Evolutionary conservation across 257 asterid genomes (phyloP).

Genomic region (Solanum paucissectum): DNA sequence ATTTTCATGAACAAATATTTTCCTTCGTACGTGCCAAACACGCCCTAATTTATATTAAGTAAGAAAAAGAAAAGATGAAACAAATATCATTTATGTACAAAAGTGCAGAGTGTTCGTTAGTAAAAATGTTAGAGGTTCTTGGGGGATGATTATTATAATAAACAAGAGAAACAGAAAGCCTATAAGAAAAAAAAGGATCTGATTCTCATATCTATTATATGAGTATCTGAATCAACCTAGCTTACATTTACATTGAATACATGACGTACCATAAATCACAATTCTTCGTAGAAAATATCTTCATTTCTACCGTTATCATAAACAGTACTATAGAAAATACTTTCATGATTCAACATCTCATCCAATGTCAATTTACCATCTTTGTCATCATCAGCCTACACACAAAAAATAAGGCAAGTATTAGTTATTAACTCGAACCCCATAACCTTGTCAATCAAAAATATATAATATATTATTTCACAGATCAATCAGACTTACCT

Average conservation of each 20-base stretch:
- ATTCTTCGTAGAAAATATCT: constrained; percentile 12
- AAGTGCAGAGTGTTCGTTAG: not conserved
- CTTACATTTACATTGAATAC: not conserved
- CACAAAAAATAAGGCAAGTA: not conserved
- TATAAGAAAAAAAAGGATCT: not conserved
- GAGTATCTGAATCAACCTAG: not conserved
- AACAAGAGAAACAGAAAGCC: not conserved
- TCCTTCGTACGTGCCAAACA: not conserved
- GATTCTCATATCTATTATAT: not conserved
- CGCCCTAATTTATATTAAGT: not conserved
- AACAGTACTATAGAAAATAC: constrained; percentile 10
- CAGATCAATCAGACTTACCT: not conserved
- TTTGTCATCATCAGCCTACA: constrained; percentile 19
- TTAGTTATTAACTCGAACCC: not conserved
- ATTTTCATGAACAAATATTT: not conserved
- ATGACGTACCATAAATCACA: not conserved
- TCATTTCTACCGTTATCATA: not conserved
- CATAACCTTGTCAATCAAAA: not conserved
- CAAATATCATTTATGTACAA: not conserved
- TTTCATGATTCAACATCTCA: constrained; percentile 21
- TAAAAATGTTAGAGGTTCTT: not conserved
- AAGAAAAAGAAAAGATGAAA: not conserved
- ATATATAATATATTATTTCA: not conserved
- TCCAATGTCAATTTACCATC: constrained; percentile 15
- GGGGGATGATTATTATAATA: not conserved